Evolutionary conservation across 768 basidiomycete genomes (phyloP), one percentile per base, ranked within the genome.

Genomic region (Tulasnella sp.): DNA sequence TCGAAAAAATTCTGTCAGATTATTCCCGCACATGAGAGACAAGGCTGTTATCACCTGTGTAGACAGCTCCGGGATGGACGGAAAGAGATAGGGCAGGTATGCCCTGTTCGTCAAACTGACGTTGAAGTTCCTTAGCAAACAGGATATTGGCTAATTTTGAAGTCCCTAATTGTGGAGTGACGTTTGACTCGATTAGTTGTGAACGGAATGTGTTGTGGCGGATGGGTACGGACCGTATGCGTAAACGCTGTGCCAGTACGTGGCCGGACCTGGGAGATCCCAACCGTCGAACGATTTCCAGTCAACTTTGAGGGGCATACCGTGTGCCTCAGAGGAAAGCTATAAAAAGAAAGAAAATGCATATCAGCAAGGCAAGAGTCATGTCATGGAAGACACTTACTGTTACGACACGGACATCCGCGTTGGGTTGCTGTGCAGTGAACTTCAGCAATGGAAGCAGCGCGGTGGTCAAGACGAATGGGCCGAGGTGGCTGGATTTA

Each of bases 341-440:
- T 51, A 34, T 23, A 30, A 13, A 2, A 2, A 32, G 21, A 19
- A 1, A 4, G 21, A 51, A 17, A n/a, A 51, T 21, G 11, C 17
- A 29, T 10, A 19, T 27, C n/a, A 48, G 45, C 19, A 19, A 21
- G 26, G 19, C 26, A 5, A 7, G n/a, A 27, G 5, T 1, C 9
- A 24, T 43, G 3, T 5, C 21, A 55, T 24, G 17, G 13, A 3
- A 15, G 10, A 27, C 21, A 32, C 78, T 43, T 61, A 83, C 82
- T 58, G 79, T 77, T 9, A 84, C 73, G 11, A 86, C 73, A 17
- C 84, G 78, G 43, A 83, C 83, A 60, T 85, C 84, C 0, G 80
- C 73, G 27, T 70, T 70, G 0, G 74, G 69, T 48, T 75, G 67
- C 17, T 71, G 63, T 0, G 80, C 77, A 1, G 84, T 85, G 54